Base-by-base conservation (phyloP, 2,329 filamentous ascomycete species). In the Ophidiomyces ophidiicola region DNA sequence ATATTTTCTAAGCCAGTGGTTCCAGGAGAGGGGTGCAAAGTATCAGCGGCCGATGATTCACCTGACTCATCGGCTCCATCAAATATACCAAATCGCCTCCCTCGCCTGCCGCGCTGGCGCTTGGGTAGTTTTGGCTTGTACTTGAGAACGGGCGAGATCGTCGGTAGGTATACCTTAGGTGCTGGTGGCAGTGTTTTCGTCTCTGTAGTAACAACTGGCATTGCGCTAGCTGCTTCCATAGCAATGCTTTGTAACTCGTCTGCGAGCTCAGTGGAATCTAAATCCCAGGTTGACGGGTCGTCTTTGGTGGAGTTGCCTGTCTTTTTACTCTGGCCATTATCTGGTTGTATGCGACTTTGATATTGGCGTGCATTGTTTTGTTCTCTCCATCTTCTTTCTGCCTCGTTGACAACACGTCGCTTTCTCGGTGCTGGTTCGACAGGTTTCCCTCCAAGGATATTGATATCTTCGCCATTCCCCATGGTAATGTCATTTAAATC, bases 211-310 rank as follows among this genome's bases (percentile, higher is more conserved):
- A 56, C 48, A 50, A 53, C 54, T 35, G 39, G 10, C 17, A 38
- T 31, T n/a, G 55, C 53, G 2, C 48, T 48, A 33, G 64, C 60
- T 4, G 66, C 49, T 39, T 66, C 60, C 34, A 64, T 50, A 28
- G 63, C 62, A 36, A 67, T 53, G 32, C 60, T 54, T 33, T 63
- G 58, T 17, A 67, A 53, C 35, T 67, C 61, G 26, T 52, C 44
- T 1, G 61, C 64, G 15, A 67, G 50, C 23, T 56, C 55, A 35
- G 64, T 60, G 8, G 62, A 63, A 20, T 63, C 57, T 41, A 62
- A 52, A 34, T 67, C 59, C 57, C 60, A 62, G 15, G 54, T 62
- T 40, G 48, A 58, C 18, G 62, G 55, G 28, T 58, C 50, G 19
- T 56, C 52, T 39, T 52, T 47, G 1, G 59, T 57, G 14, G 57